Percentiles rank a stretch among this genome's conserved stretches.
Evolutionary conservation across 768 basidiomycete genomes (phyloP).

Genomic region (Pleurotus giganteus): DNA sequence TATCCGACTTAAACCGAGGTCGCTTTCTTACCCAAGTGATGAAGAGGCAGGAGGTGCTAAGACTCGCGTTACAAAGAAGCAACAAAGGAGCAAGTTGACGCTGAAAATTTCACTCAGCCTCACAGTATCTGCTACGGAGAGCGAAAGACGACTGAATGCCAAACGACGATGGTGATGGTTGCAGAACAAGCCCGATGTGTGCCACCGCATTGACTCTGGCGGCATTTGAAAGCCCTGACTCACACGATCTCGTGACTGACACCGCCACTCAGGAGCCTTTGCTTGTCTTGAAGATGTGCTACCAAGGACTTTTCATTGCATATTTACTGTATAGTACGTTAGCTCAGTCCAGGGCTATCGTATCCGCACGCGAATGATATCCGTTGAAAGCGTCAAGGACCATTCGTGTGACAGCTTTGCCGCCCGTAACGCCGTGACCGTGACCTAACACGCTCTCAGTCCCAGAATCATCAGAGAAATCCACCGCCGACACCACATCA

Average conservation of each 20-base stretch:
- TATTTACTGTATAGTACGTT: too few relatives aligned
- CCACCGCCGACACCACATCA: conserved; percentile 6
- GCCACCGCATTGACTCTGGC: conserved; percentile 1
- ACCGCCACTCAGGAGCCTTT: too few relatives aligned
- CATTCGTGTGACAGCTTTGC: neutral
- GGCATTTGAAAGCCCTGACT: neutral
- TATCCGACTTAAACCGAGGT: conserved; percentile 32
- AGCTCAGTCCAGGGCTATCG: too few relatives aligned
- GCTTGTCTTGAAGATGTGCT: neutral
- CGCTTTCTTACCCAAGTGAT: conserved; percentile 18
- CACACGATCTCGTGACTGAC: neutral
- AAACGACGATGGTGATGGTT: conserved; percentile 38
- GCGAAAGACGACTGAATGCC: conserved; percentile 32
- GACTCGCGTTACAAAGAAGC: conserved; percentile 3
- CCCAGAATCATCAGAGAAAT: conserved; percentile 6
- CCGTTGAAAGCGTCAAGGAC: neutral
- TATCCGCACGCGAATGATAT: too few relatives aligned
- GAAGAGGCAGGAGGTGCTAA: neutral
- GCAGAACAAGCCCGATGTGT: conserved; percentile 21
- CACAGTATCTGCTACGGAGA: conserved; percentile 48
- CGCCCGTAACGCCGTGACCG: neutral
- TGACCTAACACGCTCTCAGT: neutral
- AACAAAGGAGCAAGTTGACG: neutral
- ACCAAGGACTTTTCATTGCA: too few relatives aligned
- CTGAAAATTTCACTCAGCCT: conserved; percentile 39